Conservation (phyloP, 495 filamentous ascomycete genomes). For the Penicillium antarcticum region DNA sequence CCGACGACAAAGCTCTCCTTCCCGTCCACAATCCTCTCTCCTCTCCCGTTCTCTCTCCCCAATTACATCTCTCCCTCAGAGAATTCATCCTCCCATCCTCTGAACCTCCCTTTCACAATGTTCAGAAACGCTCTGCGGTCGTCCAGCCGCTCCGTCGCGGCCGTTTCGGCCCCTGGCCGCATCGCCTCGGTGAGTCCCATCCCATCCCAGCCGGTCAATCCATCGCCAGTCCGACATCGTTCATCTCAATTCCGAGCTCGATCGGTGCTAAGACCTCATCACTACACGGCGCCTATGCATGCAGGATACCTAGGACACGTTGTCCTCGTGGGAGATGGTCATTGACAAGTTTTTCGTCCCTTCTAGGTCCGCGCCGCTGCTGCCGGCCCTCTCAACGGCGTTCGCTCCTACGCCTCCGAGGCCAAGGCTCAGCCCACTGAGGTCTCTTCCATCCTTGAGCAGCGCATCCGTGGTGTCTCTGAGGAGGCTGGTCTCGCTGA, state of each 20-base stretch:
- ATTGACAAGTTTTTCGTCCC: conserved; percentile 48
- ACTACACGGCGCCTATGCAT: conserved; percentile 21
- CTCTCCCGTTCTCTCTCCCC: conserved; percentile 45
- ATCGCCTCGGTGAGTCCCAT: conserved; percentile 81
- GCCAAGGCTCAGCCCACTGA: conserved; percentile 95
- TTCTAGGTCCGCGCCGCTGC: conserved; percentile 78
- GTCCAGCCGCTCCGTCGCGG: conserved; percentile 89
- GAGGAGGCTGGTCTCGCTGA: conserved; percentile 96
- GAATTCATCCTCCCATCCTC: conserved; percentile 45
- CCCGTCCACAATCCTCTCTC: conserved; percentile 49
- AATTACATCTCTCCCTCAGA: conserved; percentile 51
- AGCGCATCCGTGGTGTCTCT: conserved; percentile 95
- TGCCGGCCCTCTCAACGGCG: conserved; percentile 68
- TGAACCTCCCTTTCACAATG: conserved; percentile 65
- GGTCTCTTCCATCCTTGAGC: conserved; percentile 98
- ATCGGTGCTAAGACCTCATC: conserved; percentile 33
- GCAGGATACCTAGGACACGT: conserved; percentile 24
- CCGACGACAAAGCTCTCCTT: conserved; percentile 56
- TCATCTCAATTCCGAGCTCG: conserved; percentile 41
- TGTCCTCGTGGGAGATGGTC: conserved; percentile 25
- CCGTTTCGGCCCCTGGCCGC: conserved; percentile 85
- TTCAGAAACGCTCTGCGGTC: conserved; percentile 97
- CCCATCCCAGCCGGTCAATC: conserved; percentile 35
- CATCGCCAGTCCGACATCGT: conserved; percentile 27
- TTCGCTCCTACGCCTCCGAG: conserved; percentile 87